Percentiles rank a stretch among this genome's conserved stretches.
phyloP scores from a whole-genome alignment of 1,284 basidiomycete species.

The Trametes polyzona region DNA sequence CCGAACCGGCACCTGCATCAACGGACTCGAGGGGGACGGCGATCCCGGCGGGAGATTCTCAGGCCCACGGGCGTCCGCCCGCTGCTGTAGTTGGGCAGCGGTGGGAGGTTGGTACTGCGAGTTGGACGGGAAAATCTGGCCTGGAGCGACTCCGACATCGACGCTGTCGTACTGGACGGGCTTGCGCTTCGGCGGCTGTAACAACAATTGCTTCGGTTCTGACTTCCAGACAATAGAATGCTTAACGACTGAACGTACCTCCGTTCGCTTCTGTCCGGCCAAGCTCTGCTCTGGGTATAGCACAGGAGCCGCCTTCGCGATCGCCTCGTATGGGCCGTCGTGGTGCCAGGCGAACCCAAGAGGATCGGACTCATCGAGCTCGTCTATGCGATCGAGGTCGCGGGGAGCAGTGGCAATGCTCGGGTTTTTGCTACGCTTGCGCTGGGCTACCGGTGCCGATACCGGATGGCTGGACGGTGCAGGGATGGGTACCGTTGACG shows the following conservation, averaged over 20 bases:
- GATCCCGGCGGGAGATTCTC: constrained; percentile 18
- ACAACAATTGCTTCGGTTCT: neutral
- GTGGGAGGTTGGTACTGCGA: constrained; percentile 21
- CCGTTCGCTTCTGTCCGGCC: constrained; percentile 9
- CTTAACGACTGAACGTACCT: neutral
- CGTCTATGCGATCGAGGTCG: constrained; percentile 71
- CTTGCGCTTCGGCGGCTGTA: constrained; percentile 19
- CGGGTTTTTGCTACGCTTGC: constrained; percentile 31
- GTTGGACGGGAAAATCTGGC: constrained; percentile 36
- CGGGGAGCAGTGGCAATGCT: constrained; percentile 33
- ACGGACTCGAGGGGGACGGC: constrained; percentile 16
- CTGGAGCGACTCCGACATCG: constrained; percentile 32
- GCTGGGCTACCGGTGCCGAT: constrained; percentile 21
- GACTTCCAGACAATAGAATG: neutral
- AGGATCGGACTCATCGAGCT: constrained; percentile 73
- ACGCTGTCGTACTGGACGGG: constrained; percentile 21
- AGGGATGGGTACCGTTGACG: constrained; percentile 25
- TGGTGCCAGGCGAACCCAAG: constrained; percentile 65
- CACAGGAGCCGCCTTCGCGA: constrained; percentile 20
- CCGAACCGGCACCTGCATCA: constrained; percentile 19
- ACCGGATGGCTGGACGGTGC: neutral
- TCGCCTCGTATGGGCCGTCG: constrained; percentile 69
- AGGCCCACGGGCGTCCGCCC: constrained; percentile 5
- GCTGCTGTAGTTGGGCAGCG: neutral
- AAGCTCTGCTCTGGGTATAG: constrained; percentile 14